A percentile compares a stretch with the other conserved stretches of the same genome.
phyloP scores from a whole-genome alignment of 225 moss, liverwort and hornwort genomes.

The Rhytidiadelphus loreus region DNA sequence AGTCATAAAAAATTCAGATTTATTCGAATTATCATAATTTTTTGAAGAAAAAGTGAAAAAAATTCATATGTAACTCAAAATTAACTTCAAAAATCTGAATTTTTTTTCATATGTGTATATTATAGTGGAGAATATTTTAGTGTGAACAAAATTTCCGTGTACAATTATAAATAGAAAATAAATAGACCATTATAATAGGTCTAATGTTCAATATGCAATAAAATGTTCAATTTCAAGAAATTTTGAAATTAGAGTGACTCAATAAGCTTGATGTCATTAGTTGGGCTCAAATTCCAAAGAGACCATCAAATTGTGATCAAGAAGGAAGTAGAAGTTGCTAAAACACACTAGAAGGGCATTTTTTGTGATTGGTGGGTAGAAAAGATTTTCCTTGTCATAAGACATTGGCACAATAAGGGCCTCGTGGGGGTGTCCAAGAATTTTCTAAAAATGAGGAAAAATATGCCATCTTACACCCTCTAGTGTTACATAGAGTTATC shows the following conservation, averaged over 20 bases:
- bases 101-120: not conserved
- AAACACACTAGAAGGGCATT: too few relatives aligned
- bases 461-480: rapidly evolving
- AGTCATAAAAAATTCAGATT: not conserved
- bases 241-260: not conserved
- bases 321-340: not conserved
- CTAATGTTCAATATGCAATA: not conserved
- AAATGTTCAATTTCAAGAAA: not conserved
- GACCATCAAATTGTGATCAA: not conserved
- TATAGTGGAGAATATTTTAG: not conserved
- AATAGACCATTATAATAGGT: too few relatives aligned
- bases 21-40: too few relatives aligned
- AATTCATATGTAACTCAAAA: not conserved
- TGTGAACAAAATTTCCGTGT: rapidly evolving
- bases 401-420: not conserved
- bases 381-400: not conserved
- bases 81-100: too few relatives aligned
- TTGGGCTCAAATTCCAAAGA: not conserved
- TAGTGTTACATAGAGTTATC: not conserved
- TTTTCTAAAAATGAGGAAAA: too few relatives aligned
- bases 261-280: not conserved
- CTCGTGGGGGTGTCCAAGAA: rapidly evolving
- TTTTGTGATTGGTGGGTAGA: not conserved
- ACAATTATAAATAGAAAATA: too few relatives aligned
- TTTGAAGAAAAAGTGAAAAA: not conserved